Percentiles rank a stretch among this genome's conserved stretches.
Evolutionary conservation across 768 basidiomycete genomes (phyloP).

Genomic region (Ephemerocybe angulata): DNA sequence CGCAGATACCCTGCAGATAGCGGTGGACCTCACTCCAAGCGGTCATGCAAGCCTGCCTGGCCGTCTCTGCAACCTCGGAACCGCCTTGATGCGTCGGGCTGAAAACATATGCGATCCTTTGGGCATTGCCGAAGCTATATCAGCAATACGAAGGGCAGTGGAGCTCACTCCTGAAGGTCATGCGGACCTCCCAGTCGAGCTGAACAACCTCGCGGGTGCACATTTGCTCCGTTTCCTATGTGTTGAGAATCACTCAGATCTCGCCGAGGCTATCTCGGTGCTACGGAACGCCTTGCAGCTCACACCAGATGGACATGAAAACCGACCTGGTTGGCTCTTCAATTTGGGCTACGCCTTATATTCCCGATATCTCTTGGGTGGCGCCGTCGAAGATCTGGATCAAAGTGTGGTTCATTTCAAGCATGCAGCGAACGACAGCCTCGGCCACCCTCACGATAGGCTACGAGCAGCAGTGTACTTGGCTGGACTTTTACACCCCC

Average conservation of each 20-base stretch:
- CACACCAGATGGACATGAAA: not conserved
- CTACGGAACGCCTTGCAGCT: not conserved
- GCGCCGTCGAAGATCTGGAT: not conserved
- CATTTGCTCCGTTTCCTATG: not conserved
- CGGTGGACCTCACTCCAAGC: slow-evolving; percentile 18
- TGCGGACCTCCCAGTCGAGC: not conserved
- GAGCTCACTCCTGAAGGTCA: slow-evolving; percentile 6
- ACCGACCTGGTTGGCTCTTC: not conserved
- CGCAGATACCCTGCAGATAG: slow-evolving; percentile 16
- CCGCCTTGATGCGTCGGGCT: slow-evolving; percentile 15
- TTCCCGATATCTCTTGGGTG: not conserved
- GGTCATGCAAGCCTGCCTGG: slow-evolving; percentile 5
- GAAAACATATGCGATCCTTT: slow-evolving; percentile 18
- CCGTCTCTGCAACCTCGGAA: slow-evolving; percentile 12
- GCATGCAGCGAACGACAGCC: not conserved
- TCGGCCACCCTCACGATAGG: slow-evolving; percentile 4
- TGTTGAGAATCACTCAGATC: not conserved
- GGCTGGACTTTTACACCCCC: not conserved
- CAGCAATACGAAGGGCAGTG: slow-evolving; percentile 6
- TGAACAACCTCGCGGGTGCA: not conserved
- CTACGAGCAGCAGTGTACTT: slow-evolving; percentile 10
- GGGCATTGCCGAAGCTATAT: slow-evolving; percentile 21
- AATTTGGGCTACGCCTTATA: not conserved
- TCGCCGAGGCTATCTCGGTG: not conserved
- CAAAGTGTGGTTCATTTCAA: not conserved